phyloP scores from a whole-genome alignment of 2,329 filamentous ascomycete genomes.

The Penicillium sp. region DNA sequence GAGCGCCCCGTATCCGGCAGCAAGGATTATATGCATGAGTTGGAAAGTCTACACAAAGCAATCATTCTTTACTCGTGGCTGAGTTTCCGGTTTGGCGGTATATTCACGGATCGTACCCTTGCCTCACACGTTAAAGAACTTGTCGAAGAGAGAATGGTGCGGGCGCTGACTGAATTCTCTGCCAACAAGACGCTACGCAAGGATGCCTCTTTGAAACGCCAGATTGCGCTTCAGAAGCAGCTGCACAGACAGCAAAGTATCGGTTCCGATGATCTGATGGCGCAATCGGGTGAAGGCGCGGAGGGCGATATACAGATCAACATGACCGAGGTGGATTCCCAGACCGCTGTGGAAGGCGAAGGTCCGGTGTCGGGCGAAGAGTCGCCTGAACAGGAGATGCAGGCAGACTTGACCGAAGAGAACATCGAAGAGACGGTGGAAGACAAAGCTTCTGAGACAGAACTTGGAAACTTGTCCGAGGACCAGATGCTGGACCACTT shows the following conservation, averaged over 20 bases:
- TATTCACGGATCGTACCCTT: constrained; percentile 75
- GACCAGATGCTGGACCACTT: background rate
- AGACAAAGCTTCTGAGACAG: background rate
- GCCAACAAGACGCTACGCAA: constrained; percentile 46
- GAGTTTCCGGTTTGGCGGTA: constrained; percentile 81
- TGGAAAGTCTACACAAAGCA: constrained; percentile 80
- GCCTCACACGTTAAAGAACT: constrained; percentile 79
- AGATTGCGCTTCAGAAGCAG: constrained; percentile 44
- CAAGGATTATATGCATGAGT: constrained; percentile 64
- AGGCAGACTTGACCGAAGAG: constrained; percentile 5
- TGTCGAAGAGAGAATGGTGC: constrained; percentile 76
- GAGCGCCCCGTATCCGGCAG: constrained; percentile 57
- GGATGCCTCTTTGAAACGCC: constrained; percentile 42
- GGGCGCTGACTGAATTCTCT: constrained; percentile 63
- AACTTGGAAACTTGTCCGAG: background rate
- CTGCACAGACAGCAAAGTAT: constrained; percentile 32
- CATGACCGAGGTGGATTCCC: constrained; percentile 22
- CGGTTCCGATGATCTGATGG: constrained; percentile 26
- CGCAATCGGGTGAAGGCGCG: constrained; percentile 12
- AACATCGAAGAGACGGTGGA: background rate
- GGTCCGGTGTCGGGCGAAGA: background rate
- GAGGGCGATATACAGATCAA: constrained; percentile 16
- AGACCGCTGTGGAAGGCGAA: background rate
- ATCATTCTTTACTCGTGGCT: constrained; percentile 92
- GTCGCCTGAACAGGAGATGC: background rate